These are phyloP conservation scores for Inga oerstediana DNA, from an alignment of 306 rosid species.

Conservation along the genomic window DNA sequence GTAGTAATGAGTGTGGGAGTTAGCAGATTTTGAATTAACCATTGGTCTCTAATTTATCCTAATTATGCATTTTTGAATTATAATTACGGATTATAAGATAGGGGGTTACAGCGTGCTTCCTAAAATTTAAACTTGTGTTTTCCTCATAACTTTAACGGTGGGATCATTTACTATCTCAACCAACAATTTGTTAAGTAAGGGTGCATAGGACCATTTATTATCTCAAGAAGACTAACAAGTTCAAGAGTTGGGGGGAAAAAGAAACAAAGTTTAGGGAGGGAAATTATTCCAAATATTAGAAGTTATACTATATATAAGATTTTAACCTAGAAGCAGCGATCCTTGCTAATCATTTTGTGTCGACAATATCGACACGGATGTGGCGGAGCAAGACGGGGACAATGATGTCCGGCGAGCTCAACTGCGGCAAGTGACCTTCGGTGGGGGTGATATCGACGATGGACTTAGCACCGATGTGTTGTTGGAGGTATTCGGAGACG, in stretches of 20 bases:
- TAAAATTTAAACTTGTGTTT: too few species aligned
- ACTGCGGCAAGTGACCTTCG: constrained; percentile 42
- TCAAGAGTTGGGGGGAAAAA: background rate
- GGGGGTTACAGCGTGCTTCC: too few species aligned
- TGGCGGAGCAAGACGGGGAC: constrained; percentile 38
- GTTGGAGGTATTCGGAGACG: constrained; percentile 36
- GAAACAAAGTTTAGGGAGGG: background rate
- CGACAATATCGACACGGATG: constrained; percentile 1
- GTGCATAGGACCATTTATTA: too few species aligned
- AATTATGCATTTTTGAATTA: too few species aligned
- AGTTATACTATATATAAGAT: background rate
- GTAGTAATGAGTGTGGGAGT: too few species aligned
- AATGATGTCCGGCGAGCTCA: constrained; percentile 57
- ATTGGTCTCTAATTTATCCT: too few species aligned
- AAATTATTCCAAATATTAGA: background rate
- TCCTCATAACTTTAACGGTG: too few species aligned
- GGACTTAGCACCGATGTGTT: constrained; percentile 31
- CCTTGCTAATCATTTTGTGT: background rate
- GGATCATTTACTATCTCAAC: too few species aligned
- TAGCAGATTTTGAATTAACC: too few species aligned
- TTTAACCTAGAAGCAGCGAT: background rate
- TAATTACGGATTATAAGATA: too few species aligned
- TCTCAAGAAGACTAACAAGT: background rate
- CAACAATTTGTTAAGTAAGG: too few species aligned
- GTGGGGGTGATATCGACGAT: constrained; percentile 40